Percentiles rank a stretch among this genome's conserved stretches.
These are phyloP conservation scores for Sordariomycetes sp. DNA, from an alignment of 2,329 filamentous ascomycete genomes.

Conservation along the genomic window DNA sequence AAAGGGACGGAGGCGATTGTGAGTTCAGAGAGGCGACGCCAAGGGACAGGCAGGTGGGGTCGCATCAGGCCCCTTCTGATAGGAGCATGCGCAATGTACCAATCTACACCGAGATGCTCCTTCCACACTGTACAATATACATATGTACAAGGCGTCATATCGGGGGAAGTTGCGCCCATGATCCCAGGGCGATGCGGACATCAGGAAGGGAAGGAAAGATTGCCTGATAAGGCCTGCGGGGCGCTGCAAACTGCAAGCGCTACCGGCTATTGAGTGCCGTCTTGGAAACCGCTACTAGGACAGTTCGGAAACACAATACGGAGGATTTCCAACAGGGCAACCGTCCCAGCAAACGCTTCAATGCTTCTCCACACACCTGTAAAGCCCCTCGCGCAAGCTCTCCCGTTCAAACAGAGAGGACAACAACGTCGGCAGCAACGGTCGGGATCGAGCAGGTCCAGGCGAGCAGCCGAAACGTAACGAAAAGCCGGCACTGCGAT, in stretches of 20 bases:
- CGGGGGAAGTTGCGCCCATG: neutral
- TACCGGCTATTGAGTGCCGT: neutral
- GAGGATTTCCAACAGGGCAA: neutral
- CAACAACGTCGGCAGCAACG: neutral
- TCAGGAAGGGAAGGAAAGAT: neutral
- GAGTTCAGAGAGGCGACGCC: neutral
- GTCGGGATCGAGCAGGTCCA: neutral
- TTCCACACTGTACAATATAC: neutral
- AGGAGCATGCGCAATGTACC: neutral
- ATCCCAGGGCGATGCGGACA: neutral
- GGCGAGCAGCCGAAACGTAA: neutral
- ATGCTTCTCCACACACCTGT: neutral
- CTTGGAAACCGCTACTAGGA: neutral
- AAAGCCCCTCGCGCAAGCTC: neutral
- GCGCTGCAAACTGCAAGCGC: neutral
- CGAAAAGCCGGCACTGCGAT: neutral
- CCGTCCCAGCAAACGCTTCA: neutral
- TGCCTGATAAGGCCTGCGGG: neutral
- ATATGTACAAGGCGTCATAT: neutral
- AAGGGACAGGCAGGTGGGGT: neutral
- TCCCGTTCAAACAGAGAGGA: neutral
- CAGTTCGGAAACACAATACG: neutral
- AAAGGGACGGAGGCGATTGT: neutral
- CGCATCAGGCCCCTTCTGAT: neutral
- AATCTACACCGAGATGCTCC: neutral